Percentiles rank a stretch among this genome's conserved stretches.
These are phyloP conservation scores for Penstemon barbatus DNA, from an alignment of 257 asterid genomes.

Conservation along the genomic window DNA sequence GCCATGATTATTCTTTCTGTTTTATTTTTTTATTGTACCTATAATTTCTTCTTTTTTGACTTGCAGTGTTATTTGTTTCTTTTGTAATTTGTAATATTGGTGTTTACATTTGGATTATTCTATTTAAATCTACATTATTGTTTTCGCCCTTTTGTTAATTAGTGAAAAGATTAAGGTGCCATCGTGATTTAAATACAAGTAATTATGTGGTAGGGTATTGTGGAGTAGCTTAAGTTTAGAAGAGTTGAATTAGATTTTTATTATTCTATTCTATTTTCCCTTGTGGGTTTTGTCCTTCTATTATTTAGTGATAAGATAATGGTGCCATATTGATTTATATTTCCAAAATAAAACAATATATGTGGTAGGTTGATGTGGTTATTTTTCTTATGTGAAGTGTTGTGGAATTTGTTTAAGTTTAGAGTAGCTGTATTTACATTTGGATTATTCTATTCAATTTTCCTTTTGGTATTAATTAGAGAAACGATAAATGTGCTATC, in stretches of 20 bases:
- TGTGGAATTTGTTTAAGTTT: background rate
- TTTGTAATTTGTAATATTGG: background rate
- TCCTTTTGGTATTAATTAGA: background rate
- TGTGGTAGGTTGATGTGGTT: too few species aligned
- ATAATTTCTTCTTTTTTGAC: background rate
- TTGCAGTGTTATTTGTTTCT: background rate
- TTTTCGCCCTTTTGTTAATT: background rate
- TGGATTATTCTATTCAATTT: conserved; percentile 10
- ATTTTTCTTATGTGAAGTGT: background rate
- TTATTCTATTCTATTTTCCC: background rate
- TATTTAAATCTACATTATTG: conserved; percentile 12
- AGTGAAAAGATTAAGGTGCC: background rate
- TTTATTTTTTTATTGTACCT: background rate
- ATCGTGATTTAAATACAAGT: background rate
- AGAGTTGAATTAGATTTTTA: background rate
- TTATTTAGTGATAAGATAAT: too few species aligned
- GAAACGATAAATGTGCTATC: too few species aligned
- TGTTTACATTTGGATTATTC: background rate
- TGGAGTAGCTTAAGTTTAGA: conserved; percentile 2
- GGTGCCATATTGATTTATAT: too few species aligned
- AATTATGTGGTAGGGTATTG: background rate
- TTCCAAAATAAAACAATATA: too few species aligned
- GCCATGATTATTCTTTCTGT: background rate
- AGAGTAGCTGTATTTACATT: background rate
- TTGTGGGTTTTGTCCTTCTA: too few species aligned